A percentile compares a stretch with the other conserved stretches of the same genome.
Conservation (phyloP, 176 grass and related monocot species). For the Pontederia paniculata region DNA sequence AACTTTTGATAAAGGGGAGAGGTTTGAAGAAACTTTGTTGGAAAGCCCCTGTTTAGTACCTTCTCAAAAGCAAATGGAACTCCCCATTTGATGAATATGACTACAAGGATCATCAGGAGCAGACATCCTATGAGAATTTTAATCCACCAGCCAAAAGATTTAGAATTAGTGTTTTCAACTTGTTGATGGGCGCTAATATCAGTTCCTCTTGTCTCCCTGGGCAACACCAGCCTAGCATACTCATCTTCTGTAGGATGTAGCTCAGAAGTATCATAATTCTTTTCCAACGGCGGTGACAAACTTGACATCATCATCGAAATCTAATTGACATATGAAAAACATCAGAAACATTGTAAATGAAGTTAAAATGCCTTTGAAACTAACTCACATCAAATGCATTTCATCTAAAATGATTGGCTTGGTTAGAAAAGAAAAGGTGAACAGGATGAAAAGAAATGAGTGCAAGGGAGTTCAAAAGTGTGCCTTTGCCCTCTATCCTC, state of each 20-base stretch:
- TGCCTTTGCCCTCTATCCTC: no score
- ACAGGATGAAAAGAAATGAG: no score
- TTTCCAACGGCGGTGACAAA: constrained; percentile 19
- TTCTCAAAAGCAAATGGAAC: constrained; percentile 81
- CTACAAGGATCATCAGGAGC: constrained; percentile 27
- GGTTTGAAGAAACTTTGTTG: no score
- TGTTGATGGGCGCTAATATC: constrained; percentile 9
- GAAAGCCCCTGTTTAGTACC: constrained; percentile 31
- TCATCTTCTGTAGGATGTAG: constrained; percentile 29
- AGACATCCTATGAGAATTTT: constrained; percentile 32
- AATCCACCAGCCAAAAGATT: constrained; percentile 31
- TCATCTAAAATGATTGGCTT: no score
- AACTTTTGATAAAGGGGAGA: no score
- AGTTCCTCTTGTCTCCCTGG: constrained; percentile 4
- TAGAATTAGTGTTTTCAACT: constrained; percentile 14
- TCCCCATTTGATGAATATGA: constrained; percentile 57
- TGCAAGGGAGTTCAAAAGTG: no score
- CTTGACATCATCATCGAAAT: constrained; percentile 4
- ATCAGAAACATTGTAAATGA: no score
- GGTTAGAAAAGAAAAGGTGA: no score
- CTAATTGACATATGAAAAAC: no score
- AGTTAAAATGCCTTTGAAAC: no score
- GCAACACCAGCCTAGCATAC: constrained; percentile 16
- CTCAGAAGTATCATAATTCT: constrained; percentile 22
- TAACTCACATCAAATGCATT: no score